Conservation (phyloP, 2,329 filamentous ascomycete species). For the Fusarium lateritium region DNA sequence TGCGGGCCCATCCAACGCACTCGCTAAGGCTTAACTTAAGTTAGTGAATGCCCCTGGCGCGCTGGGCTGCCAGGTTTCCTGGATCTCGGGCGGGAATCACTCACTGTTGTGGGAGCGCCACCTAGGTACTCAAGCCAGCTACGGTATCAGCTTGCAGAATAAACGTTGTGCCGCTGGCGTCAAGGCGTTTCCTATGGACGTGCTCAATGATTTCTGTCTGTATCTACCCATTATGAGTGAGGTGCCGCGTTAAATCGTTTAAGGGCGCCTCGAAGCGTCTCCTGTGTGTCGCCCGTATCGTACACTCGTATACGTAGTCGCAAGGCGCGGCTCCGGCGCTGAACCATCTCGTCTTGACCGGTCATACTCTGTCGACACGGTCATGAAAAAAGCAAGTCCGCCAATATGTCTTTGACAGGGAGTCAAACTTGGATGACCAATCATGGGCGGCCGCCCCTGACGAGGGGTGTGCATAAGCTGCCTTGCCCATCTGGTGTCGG, state of each 20-base stretch:
- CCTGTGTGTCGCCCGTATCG: background rate
- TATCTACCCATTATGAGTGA: background rate
- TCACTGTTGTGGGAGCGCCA: slow-evolving; percentile 13
- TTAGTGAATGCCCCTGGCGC: slow-evolving; percentile 9
- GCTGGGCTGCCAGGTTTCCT: slow-evolving; percentile 21
- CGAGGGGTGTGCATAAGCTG: slow-evolving; percentile 35
- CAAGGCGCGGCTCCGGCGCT: slow-evolving; percentile 26
- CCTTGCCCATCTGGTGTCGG: slow-evolving; percentile 24
- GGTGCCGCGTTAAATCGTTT: background rate
- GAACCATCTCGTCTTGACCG: slow-evolving; percentile 9
- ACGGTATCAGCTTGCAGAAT: slow-evolving; percentile 15
- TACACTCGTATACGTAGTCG: slow-evolving; percentile 19
- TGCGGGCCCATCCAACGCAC: slow-evolving; percentile 22
- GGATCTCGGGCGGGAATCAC: slow-evolving; percentile 7
- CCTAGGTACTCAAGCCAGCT: slow-evolving; percentile 4
- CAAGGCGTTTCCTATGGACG: slow-evolving; percentile 15
- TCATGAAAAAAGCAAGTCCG: slow-evolving; percentile 42
- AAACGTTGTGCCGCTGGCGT: slow-evolving; percentile 27
- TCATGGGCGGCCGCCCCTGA: slow-evolving; percentile 36
- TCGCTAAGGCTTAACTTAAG: slow-evolving; percentile 26
- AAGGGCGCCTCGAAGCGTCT: background rate
- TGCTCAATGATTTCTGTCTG: slow-evolving; percentile 24
- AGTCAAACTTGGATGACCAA: slow-evolving; percentile 33
- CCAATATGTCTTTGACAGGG: slow-evolving; percentile 36
- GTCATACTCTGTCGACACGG: slow-evolving; percentile 8